phyloP scores from a whole-genome alignment of 2,329 filamentous ascomycete species.

The Fusarium newnesense region DNA sequence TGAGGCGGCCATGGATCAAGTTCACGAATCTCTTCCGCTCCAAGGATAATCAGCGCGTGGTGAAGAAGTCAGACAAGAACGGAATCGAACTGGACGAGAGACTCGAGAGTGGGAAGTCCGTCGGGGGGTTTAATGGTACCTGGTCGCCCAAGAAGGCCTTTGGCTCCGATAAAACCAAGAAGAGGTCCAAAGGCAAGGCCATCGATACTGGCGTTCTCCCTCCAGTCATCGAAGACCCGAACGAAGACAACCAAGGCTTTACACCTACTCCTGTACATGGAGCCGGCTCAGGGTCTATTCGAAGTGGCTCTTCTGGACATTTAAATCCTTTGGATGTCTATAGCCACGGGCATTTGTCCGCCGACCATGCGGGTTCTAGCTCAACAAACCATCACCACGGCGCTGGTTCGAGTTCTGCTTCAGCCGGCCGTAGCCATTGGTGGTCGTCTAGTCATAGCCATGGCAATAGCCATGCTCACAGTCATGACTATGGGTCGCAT shows the following conservation, averaged over 20 bases:
- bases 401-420: background rate
- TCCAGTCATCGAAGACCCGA: background rate
- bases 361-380: background rate
- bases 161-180: background rate
- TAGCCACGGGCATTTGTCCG: background rate
- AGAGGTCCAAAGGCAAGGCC: background rate
- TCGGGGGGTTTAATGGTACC: conserved; percentile 11
- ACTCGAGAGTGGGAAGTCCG: background rate
- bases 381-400: background rate
- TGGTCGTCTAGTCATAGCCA: background rate
- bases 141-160: background rate
- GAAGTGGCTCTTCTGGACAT: background rate
- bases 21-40: conserved; percentile 31
- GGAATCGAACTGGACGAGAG: background rate
- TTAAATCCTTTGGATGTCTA: background rate
- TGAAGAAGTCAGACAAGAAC: background rate
- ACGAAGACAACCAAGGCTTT: background rate
- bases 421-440: background rate
- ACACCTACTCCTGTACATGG: background rate
- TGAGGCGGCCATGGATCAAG: background rate
- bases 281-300: background rate
- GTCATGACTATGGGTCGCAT: background rate
- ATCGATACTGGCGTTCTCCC: background rate
- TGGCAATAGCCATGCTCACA: background rate
- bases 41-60: conserved; percentile 2